phyloP scores from a whole-genome alignment of 1,284 basidiomycete species.

The Marasmius fiardii region DNA sequence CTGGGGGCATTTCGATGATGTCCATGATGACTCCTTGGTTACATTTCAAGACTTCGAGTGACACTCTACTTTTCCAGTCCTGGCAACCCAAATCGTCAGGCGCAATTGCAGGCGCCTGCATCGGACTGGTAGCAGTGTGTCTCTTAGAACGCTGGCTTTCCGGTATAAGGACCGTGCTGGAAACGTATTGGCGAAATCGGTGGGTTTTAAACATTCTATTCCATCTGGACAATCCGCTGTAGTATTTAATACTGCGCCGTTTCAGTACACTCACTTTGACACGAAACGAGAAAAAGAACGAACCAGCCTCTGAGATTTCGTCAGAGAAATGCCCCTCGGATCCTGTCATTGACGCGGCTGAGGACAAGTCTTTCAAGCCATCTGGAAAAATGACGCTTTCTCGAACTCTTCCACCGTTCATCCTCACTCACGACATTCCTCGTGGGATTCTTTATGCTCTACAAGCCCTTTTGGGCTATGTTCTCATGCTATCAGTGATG shows the following conservation, averaged over 20 bases:
- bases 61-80: conserved; percentile 63
- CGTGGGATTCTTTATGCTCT: conserved; percentile 57
- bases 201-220: not conserved
- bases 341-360: not conserved
- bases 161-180: conserved; percentile 48
- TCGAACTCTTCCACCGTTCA: conserved; percentile 53
- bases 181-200: conserved; percentile 49
- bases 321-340: conserved; percentile 11
- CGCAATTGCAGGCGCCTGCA: conserved; percentile 70
- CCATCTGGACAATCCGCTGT: not conserved
- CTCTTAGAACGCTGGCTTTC: conserved; percentile 67
- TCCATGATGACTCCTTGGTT: conserved; percentile 59
- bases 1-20: conserved; percentile 19
- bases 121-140: conserved; percentile 64
- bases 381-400: conserved; percentile 10
- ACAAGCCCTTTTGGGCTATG: conserved; percentile 55
- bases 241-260: not conserved
- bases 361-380: not conserved
- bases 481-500: conserved; percentile 74
- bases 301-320: conserved; percentile 6
- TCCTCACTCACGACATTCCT: conserved; percentile 53
- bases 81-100: conserved; percentile 68
- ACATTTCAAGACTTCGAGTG: conserved; percentile 56
- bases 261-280: not conserved
- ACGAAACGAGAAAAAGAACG: not conserved